Percentiles rank a stretch among this genome's conserved stretches.
Evolutionary conservation across 2,329 filamentous ascomycete genomes (phyloP).

Genomic region (Aspergillus luchuensis): DNA sequence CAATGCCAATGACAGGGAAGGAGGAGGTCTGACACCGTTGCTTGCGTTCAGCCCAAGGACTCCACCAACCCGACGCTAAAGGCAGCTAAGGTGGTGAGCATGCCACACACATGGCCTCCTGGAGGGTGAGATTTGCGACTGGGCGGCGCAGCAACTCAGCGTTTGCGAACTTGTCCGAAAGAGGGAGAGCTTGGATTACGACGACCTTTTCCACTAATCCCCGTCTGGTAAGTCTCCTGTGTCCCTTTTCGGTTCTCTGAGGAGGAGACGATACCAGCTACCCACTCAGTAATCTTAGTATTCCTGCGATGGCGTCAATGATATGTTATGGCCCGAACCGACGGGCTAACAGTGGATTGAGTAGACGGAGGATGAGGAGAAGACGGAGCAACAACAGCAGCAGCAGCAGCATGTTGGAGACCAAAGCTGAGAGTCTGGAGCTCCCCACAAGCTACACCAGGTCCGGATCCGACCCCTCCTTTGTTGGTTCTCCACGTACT

Average conservation of each 20-base stretch:
- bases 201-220: slow-evolving; percentile 18
- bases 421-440: slow-evolving; percentile 1
- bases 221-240: slow-evolving; percentile 9
- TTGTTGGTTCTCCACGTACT: background rate
- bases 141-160: background rate
- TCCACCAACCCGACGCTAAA: slow-evolving; percentile 19
- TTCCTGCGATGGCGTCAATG: background rate
- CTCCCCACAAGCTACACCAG: slow-evolving; percentile 7
- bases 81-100: slow-evolving; percentile 21
- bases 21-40: slow-evolving; percentile 18
- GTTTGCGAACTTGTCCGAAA: slow-evolving; percentile 2
- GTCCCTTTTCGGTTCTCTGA: background rate
- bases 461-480: background rate
- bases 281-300: background rate
- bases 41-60: slow-evolving; percentile 20
- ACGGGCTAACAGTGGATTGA: too few relatives aligned
- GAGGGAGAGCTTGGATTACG: slow-evolving; percentile 18
- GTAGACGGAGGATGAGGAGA: too few relatives aligned
- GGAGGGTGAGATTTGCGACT: slow-evolving; percentile 4
- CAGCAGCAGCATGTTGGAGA: background rate
- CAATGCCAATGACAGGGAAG: slow-evolving; percentile 19
- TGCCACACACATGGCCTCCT: slow-evolving; percentile 17
- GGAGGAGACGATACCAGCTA: too few relatives aligned
- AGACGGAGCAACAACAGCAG: too few relatives aligned
- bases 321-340: background rate